phyloP scores from a whole-genome alignment of 192 early-diverging fungal species.

The Chytriomyces hyalinus region DNA sequence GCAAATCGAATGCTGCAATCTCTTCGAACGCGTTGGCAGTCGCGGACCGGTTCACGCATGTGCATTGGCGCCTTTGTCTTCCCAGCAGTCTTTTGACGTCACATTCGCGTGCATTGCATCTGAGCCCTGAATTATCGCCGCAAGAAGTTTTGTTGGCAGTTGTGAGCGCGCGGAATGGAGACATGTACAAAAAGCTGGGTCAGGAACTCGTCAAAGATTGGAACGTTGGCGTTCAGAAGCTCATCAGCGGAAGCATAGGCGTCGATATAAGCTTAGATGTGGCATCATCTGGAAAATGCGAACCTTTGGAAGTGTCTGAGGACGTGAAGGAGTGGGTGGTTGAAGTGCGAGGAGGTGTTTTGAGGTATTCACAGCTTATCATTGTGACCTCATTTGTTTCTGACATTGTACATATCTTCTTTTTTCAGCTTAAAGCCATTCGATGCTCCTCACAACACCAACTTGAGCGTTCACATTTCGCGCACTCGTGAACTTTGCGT shows the following conservation, averaged over 20 bases:
- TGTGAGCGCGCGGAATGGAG: neutral
- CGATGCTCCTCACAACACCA: conserved; percentile 31
- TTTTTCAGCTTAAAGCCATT: conserved; percentile 25
- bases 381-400: too few species aligned
- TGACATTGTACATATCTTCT: too few species aligned
- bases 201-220: conserved; percentile 20
- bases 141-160: neutral
- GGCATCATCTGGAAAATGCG: neutral
- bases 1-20: neutral
- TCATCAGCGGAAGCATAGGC: conserved; percentile 14
- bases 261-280: conserved; percentile 14
- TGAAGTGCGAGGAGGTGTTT: neutral
- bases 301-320: neutral
- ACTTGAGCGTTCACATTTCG: conserved; percentile 12
- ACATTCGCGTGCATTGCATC: conserved; percentile 14
- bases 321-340: neutral
- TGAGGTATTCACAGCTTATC: too few species aligned
- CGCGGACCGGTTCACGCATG: conserved; percentile 2
- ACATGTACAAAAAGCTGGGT: neutral
- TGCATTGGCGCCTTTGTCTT: conserved; percentile 25
- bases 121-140: neutral
- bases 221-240: conserved; percentile 6
- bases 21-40: neutral
- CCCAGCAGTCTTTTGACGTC: conserved; percentile 9
- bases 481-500: conserved; percentile 23